Base-by-base conservation (phyloP, 192 early-diverging fungal genomes). In the Coemansia sp. region DNA sequence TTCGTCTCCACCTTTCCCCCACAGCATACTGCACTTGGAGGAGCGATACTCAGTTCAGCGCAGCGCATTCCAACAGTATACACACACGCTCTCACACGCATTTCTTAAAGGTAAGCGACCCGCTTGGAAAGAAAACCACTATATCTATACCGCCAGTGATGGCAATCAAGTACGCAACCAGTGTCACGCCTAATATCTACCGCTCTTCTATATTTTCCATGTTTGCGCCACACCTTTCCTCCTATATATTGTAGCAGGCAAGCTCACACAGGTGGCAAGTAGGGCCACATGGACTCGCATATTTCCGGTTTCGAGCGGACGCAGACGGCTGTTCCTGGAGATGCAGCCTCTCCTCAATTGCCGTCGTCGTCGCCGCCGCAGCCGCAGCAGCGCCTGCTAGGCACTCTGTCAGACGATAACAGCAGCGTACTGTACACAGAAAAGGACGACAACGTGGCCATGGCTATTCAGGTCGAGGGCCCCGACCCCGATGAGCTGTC, bases 401-500 rank as follows among this genome's bases (percentile, higher is more conserved):
- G 21, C 5, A 11, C 21, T n/a, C 15, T 33, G 26, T 18, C 37
- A 11, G 52, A 55, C 37, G 56, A 50, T 38, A 52, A 52, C 15
- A 24, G 22, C 43, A 35, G 29, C 29, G 29, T n/a, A n/a, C 35
- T 18, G 5, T 54, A 57, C 32, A 10, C 52, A 53, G 32, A 53
- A 17, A 53, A 53, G 52, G 33, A n/a, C 10, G 27, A 15, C 32
- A 53, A 17, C 29, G 4, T 34, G 33, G 52, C 29, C 8, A 34
- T 18, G 32, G 17, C 52, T 18, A 18, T 53, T 8, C 29, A 34
- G 8, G 33, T 53, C 5, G 52, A 53, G 17, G 52, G 52, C 52
- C 52, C 33, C 11, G 61, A 62, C 32, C 57, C 67, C 3, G 67
- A 68, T 6, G 32, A 41, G 55, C 55, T 79, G n/a, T 48, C 76